Conservation (phyloP, 2,329 filamentous ascomycete species). For the Colletotrichum sp. region DNA sequence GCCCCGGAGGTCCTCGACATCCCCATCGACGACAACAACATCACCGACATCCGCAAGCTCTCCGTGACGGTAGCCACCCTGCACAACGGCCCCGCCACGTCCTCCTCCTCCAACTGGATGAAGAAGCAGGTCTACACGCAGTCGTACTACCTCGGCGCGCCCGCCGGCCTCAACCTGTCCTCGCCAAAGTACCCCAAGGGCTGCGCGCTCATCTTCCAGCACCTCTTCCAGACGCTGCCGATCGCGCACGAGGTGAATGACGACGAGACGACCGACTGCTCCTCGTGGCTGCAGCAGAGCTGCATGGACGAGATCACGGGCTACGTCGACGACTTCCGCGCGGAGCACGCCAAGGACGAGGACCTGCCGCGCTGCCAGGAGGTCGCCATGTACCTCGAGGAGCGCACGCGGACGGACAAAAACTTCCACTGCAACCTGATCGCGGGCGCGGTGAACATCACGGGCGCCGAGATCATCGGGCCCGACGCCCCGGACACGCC, state of each 20-base stretch:
- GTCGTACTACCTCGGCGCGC: conserved; percentile 19
- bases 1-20: conserved; percentile 19
- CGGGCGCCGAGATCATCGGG: conserved; percentile 11
- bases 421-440: conserved; percentile 20
- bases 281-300: conserved; percentile 18
- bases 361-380: conserved; percentile 11
- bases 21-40: conserved; percentile 16
- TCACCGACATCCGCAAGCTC: conserved; percentile 14
- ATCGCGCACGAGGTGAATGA: conserved; percentile 15
- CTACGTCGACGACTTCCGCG: conserved; percentile 20
- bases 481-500: conserved; percentile 1
- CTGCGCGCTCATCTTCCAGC: conserved; percentile 19
- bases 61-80: conserved; percentile 14
- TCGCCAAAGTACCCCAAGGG: conserved; percentile 8
- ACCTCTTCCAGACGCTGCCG: conserved; percentile 18
- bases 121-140: conserved; percentile 20
- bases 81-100: background rate
- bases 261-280: conserved; percentile 16
- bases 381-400: conserved; percentile 16
- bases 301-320: conserved; percentile 23
- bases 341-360: background rate
- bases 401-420: conserved; percentile 12
- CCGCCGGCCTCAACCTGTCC: conserved; percentile 2
- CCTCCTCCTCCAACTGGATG: background rate
- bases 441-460: conserved; percentile 19